These are phyloP conservation scores for Clitopilus hobsonii DNA, from an alignment of 768 basidiomycete species.

Conservation along the genomic window DNA sequence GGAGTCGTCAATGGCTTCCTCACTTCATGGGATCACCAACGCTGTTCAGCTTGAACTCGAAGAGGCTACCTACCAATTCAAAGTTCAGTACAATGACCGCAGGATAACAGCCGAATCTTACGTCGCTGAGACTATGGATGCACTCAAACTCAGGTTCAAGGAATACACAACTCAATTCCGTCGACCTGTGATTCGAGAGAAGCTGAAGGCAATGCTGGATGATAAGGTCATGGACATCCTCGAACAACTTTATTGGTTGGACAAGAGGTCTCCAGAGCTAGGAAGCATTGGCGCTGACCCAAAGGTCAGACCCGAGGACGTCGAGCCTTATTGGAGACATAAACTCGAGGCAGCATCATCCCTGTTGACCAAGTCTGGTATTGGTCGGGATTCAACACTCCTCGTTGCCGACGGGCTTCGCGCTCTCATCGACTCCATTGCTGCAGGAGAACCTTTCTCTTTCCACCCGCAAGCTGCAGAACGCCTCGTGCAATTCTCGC, in stretches of 20 bases:
- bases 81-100: constrained; percentile 96
- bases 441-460: constrained; percentile 84
- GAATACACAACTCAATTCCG: constrained; percentile 81
- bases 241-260: constrained; percentile 95
- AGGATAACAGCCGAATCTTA: constrained; percentile 94
- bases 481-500: constrained; percentile 87
- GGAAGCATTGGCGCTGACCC: constrained; percentile 64
- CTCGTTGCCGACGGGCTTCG: constrained; percentile 94
- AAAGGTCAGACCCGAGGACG: constrained; percentile 64
- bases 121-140: constrained; percentile 95
- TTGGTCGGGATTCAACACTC: constrained; percentile 90
- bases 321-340: constrained; percentile 93
- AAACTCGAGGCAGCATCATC: constrained; percentile 94
- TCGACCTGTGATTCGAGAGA: constrained; percentile 82
- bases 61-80: constrained; percentile 97
- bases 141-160: constrained; percentile 86
- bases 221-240: constrained; percentile 97
- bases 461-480: constrained; percentile 88
- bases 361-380: constrained; percentile 90
- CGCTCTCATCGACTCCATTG: constrained; percentile 85
- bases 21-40: constrained; percentile 93
- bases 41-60: constrained; percentile 96
- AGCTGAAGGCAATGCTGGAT: constrained; percentile 90
- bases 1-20: constrained; percentile 96
- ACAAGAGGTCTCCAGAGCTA: constrained; percentile 80